Conservation (phyloP, 768 basidiomycete species). For the Neoboletus magnificus region DNA sequence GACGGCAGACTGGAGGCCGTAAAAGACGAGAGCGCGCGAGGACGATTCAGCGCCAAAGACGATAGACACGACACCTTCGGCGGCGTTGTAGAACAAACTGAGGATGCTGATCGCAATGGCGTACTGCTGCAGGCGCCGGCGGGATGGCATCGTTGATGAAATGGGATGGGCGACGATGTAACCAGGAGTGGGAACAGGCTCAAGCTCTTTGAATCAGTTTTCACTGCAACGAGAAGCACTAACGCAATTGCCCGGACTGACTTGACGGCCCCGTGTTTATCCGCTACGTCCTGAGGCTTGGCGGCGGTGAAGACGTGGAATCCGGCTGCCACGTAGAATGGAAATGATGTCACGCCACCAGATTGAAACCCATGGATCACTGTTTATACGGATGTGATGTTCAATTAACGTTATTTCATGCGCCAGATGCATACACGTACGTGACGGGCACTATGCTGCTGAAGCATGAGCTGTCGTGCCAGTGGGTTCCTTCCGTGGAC, state of each 20-base stretch:
- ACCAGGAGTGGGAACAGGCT: background rate
- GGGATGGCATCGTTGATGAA: constrained; percentile 16
- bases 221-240: background rate
- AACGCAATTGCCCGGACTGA: background rate
- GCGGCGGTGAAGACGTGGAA: background rate
- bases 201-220: background rate
- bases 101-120: constrained; percentile 42
- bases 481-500: background rate
- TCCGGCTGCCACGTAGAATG: background rate
- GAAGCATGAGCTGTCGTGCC: background rate
- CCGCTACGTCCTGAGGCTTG: background rate
- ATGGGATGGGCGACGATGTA: background rate
- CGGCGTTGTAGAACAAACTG: constrained; percentile 39
- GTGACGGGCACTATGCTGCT: background rate
- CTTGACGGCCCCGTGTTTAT: background rate
- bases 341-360: background rate
- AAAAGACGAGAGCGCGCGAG: constrained; percentile 45
- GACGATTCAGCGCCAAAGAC: constrained; percentile 43
- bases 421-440: background rate
- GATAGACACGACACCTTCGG: constrained; percentile 43
- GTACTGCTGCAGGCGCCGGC: constrained; percentile 27
- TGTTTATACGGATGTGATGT: background rate
- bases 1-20: constrained; percentile 46
- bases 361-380: background rate
- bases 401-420: background rate